These are phyloP conservation scores for Corrigiola litoralis DNA, from an alignment of 179 eudicot genomes.

Conservation along the genomic window DNA sequence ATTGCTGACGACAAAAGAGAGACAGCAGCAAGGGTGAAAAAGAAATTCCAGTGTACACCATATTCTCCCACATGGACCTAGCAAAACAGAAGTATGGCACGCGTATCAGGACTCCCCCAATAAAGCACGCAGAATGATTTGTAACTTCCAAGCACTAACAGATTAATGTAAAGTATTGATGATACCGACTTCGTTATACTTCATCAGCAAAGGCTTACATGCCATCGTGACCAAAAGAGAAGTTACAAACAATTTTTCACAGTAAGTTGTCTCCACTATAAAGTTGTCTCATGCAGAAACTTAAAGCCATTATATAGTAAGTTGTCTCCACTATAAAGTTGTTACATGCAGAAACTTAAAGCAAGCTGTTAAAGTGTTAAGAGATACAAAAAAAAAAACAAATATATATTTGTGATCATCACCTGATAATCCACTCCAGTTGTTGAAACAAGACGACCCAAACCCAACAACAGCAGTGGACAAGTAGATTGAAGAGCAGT, in stretches of 20 bases:
- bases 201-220: not conserved
- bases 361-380: not conserved
- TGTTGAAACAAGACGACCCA: conserved; percentile 70
- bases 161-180: not conserved
- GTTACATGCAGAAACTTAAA: not conserved
- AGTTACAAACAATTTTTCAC: not conserved
- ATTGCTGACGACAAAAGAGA: conserved; percentile 68
- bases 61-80: conserved; percentile 98
- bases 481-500: conserved; percentile 53
- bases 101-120: too few relatives aligned
- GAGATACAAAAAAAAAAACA: not conserved
- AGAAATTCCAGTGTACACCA: conserved; percentile 99
- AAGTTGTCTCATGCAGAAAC: not conserved
- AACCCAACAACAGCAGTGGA: conserved; percentile 72
- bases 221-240: not conserved
- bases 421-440: conserved; percentile 91
- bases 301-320: not conserved
- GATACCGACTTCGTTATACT: not conserved
- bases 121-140: too few relatives aligned
- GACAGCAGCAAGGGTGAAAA: conserved; percentile 95
- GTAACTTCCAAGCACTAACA: too few relatives aligned
- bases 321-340: not conserved
- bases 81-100: too few relatives aligned
- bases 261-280: not conserved
- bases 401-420: not conserved